Conservation (phyloP, 331 rosid species). For the Dryas integrifolia region DNA sequence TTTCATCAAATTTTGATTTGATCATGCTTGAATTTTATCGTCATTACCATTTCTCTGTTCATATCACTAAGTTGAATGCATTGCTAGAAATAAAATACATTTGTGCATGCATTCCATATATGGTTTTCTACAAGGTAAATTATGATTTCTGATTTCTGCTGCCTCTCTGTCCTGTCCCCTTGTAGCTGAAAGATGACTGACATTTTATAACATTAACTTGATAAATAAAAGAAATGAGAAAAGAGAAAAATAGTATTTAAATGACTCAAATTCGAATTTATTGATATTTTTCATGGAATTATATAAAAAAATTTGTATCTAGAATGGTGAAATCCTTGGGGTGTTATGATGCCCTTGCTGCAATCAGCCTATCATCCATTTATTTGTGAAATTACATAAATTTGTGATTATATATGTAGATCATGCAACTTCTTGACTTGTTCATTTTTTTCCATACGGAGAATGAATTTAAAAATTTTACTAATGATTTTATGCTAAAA, state of each 20-base stretch:
- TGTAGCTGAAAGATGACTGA: neutral
- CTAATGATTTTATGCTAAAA: neutral
- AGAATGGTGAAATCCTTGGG: neutral
- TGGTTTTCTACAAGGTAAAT: neutral
- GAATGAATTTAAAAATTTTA: neutral
- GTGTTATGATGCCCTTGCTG: neutral
- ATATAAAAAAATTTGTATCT: neutral
- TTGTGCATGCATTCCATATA: neutral
- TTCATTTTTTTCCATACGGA: neutral
- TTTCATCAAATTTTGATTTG: conserved; percentile 10
- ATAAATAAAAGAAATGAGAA: neutral
- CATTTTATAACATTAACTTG: neutral
- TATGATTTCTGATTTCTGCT: neutral
- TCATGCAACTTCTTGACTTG: neutral
- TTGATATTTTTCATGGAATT: neutral
- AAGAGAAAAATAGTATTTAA: neutral
- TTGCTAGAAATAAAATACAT: too few species aligned
- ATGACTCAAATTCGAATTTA: neutral
- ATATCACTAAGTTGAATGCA: neutral
- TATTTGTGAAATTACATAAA: neutral
- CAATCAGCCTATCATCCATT: neutral
- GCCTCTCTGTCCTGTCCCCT: neutral
- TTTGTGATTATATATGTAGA: neutral
- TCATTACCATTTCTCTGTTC: neutral
- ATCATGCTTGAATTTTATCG: conserved; percentile 14